Percentiles rank a stretch among this genome's conserved stretches.
These are phyloP conservation scores for Chalciporus piperatus DNA, from an alignment of 768 basidiomycete genomes.

Conservation along the genomic window DNA sequence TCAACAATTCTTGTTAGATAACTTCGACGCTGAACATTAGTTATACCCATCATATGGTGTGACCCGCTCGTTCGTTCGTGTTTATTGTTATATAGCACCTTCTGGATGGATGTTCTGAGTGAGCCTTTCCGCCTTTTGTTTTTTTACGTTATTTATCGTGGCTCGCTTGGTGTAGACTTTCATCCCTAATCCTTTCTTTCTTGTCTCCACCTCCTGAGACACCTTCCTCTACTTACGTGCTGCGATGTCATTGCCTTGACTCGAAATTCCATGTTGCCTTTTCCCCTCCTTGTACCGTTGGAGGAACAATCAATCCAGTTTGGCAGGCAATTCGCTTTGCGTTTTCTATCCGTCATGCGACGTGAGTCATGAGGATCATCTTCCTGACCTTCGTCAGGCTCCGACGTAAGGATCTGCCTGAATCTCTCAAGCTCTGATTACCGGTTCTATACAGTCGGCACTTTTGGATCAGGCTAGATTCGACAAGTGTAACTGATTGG, in stretches of 20 bases:
- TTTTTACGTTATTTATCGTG: neutral
- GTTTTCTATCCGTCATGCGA: too few relatives aligned
- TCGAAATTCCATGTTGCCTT: neutral
- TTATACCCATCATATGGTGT: neutral
- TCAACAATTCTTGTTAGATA: neutral
- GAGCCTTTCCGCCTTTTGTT: neutral
- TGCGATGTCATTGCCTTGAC: too few relatives aligned
- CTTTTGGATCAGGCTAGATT: too few relatives aligned
- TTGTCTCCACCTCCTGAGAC: neutral
- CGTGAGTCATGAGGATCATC: too few relatives aligned
- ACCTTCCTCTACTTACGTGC: neutral
- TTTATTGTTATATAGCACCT: neutral
- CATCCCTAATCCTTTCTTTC: neutral
- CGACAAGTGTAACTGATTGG: too few relatives aligned
- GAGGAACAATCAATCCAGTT: neutral
- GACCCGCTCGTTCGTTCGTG: neutral
- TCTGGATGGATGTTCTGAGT: neutral
- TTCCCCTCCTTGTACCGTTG: neutral
- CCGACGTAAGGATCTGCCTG: too few relatives aligned
- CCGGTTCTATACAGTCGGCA: too few relatives aligned
- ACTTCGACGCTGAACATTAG: neutral
- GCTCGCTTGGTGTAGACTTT: constrained; percentile 6
- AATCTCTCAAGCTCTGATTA: too few relatives aligned
- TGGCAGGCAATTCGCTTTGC: too few relatives aligned
- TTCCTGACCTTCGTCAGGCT: too few relatives aligned